These are phyloP conservation scores for Pseudogymnoascus sp. DNA, from an alignment of 2,329 filamentous ascomycete species.

Conservation along the genomic window DNA sequence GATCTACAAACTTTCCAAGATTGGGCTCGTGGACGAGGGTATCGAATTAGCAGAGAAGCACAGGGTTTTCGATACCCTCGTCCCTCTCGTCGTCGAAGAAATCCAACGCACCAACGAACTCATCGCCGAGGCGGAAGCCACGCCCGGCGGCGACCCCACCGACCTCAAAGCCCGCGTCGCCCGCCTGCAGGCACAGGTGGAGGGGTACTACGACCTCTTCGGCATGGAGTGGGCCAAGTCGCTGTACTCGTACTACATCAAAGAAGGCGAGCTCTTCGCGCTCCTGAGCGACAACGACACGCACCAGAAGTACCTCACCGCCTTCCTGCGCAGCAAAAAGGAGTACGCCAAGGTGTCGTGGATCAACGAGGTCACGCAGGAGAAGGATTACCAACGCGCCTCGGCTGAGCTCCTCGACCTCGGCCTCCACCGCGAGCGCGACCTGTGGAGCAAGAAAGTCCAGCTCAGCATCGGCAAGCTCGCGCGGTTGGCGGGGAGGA, in stretches of 20 bases:
- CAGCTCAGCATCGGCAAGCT: slow-evolving; percentile 86
- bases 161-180: slow-evolving; percentile 12
- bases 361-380: slow-evolving; percentile 84
- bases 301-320: slow-evolving; percentile 61
- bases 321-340: slow-evolving; percentile 65
- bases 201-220: slow-evolving; percentile 31
- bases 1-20: slow-evolving; percentile 34
- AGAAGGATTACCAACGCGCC: slow-evolving; percentile 67
- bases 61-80: slow-evolving; percentile 53
- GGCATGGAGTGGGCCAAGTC: slow-evolving; percentile 51
- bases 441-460: slow-evolving; percentile 88
- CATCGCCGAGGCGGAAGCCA: slow-evolving; percentile 15
- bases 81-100: slow-evolving; percentile 33
- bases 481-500: slow-evolving; percentile 54
- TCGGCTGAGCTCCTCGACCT: slow-evolving; percentile 61
- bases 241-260: slow-evolving; percentile 71
- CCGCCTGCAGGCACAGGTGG: slow-evolving; percentile 15
- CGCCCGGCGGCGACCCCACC: slow-evolving; percentile 15
- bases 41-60: slow-evolving; percentile 55
- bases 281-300: slow-evolving; percentile 66
- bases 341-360: slow-evolving; percentile 73
- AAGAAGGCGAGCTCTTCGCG: slow-evolving; percentile 53
- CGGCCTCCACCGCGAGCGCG: slow-evolving; percentile 62
- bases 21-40: slow-evolving; percentile 34
- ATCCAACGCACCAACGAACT: slow-evolving; percentile 12